These are phyloP conservation scores for Dothistroma septosporum DNA, from an alignment of 2,329 filamentous ascomycete species.

Conservation along the genomic window DNA sequence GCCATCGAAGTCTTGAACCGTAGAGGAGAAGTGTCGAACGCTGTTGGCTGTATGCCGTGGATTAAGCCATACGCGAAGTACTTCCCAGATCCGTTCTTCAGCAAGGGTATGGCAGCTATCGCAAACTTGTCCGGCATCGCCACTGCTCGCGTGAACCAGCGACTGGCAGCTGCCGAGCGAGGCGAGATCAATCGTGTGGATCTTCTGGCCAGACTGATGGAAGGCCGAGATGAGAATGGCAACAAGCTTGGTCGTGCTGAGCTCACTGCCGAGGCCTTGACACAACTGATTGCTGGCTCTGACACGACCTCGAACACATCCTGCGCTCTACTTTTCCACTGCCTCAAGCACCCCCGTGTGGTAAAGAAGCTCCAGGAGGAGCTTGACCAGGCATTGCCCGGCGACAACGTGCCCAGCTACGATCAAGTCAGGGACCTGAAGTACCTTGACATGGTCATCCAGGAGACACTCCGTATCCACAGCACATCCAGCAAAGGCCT, in stretches of 20 bases:
- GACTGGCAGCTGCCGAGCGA: slow-evolving; percentile 62
- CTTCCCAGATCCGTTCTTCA: slow-evolving; percentile 48
- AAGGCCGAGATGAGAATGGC: slow-evolving; percentile 77
- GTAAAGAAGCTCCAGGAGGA: slow-evolving; percentile 69
- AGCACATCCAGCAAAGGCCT: slow-evolving; percentile 82
- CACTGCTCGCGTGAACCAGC: slow-evolving; percentile 71
- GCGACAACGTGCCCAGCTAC: slow-evolving; percentile 61
- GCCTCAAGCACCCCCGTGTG: slow-evolving; percentile 64
- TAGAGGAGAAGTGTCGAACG: slow-evolving; percentile 74
- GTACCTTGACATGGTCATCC: slow-evolving; percentile 72
- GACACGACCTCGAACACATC: slow-evolving; percentile 77
- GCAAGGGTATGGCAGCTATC: slow-evolving; percentile 42
- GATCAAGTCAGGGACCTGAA: slow-evolving; percentile 69
- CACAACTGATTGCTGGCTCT: slow-evolving; percentile 76
- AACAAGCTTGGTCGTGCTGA: slow-evolving; percentile 71
- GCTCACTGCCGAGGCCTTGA: slow-evolving; percentile 82
- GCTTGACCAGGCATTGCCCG: slow-evolving; percentile 66
- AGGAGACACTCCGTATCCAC: slow-evolving; percentile 82
- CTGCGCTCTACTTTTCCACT: slow-evolving; percentile 78
- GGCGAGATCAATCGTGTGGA: slow-evolving; percentile 63
- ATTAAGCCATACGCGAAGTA: slow-evolving; percentile 78
- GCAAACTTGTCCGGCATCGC: slow-evolving; percentile 82
- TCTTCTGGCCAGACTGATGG: slow-evolving; percentile 76
- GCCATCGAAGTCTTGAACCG: slow-evolving; percentile 88
- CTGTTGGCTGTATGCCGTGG: slow-evolving; percentile 68